Evolutionary conservation across 2,329 filamentous ascomycete genomes (phyloP), one percentile per base, ranked within the genome.

Genomic region (Monilinia fructigena): DNA sequence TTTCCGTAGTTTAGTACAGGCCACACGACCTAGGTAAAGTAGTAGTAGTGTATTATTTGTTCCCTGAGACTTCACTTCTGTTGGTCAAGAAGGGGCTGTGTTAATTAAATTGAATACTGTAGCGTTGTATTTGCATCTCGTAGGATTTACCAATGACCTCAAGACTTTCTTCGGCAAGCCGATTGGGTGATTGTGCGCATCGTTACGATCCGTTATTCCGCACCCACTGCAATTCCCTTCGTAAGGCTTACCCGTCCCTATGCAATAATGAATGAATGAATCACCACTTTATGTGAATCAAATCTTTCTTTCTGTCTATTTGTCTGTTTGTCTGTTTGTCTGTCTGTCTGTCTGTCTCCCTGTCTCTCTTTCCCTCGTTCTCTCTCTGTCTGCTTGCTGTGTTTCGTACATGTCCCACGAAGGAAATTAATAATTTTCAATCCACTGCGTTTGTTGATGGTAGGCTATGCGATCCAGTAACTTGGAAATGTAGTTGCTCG

Each of bases 181-280:
- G 31, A 31, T 55, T 16, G 14, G 16, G n/a, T 28, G 28, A 28
- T 28, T 28, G 28, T 3, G 55, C 48, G 45, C 28, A 35, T 47
- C 56, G 56, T 50, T 50, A 50, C 45, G 28, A 50, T 60, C 56
- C 45, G 28, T 48, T 60, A 18, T 35, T 35, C 12, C 56, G 48
- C 18, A 16, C 56, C 28, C 28, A 28, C 28, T 18, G 42, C 6
- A 12, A 23, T 0, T 50, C n/a, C 20, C 28, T 38, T n/a, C 28
- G 56, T 50, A 60, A 60, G 56, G 56, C 56, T 59, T 35, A 48
- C 42, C 20, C 7, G 42, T 48, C 56, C 8, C 45, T 5, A 6
- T 48, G 16, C 28, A 35, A 47, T 47, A n/a, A 45, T 14, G 12
- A 16, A 45, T 14, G 12, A 16, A 47, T 47, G 45, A 23, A 47